Percentiles rank a stretch among this genome's conserved stretches.
These are phyloP conservation scores for Monilinia aucupariae DNA, from an alignment of 2,329 filamentous ascomycete genomes.

Conservation along the genomic window DNA sequence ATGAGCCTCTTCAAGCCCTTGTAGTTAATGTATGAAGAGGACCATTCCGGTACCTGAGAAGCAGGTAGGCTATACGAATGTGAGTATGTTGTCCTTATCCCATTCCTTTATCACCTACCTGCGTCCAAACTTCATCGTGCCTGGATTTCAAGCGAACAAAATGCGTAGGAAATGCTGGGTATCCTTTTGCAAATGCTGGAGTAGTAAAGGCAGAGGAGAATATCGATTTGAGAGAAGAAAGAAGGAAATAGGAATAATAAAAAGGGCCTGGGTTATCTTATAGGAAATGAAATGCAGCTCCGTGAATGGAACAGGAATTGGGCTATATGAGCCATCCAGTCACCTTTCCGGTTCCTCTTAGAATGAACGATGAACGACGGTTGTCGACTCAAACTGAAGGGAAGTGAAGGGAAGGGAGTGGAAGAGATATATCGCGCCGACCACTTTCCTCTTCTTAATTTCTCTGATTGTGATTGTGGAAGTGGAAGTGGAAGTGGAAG, in stretches of 20 bases:
- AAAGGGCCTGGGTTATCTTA: slow-evolving; percentile 22
- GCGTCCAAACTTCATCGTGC: slow-evolving; percentile 57
- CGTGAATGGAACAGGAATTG: slow-evolving; percentile 28
- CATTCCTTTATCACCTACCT: slow-evolving; percentile 50
- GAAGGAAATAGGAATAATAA: too few relatives aligned
- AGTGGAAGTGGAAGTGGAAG: too few relatives aligned
- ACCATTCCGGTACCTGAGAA: slow-evolving; percentile 85
- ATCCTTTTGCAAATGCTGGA: neutral
- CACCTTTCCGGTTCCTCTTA: slow-evolving; percentile 2
- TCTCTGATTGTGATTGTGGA: neutral
- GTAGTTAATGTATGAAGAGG: slow-evolving; percentile 79
- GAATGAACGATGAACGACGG: neutral
- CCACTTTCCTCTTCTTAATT: neutral
- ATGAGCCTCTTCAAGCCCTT: slow-evolving; percentile 93
- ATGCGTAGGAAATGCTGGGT: neutral
- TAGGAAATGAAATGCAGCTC: slow-evolving; percentile 28
- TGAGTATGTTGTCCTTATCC: slow-evolving; percentile 6
- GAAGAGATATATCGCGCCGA: too few relatives aligned
- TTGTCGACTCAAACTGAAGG: neutral
- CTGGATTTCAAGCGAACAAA: neutral
- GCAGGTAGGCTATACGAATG: slow-evolving; percentile 54
- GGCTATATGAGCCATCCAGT: slow-evolving; percentile 31
- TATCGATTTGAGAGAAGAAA: neutral
- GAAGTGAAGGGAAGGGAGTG: neutral
- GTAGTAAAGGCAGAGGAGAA: neutral